Conservation (phyloP, 257 asterid genomes). For the Ballota nigra region DNA sequence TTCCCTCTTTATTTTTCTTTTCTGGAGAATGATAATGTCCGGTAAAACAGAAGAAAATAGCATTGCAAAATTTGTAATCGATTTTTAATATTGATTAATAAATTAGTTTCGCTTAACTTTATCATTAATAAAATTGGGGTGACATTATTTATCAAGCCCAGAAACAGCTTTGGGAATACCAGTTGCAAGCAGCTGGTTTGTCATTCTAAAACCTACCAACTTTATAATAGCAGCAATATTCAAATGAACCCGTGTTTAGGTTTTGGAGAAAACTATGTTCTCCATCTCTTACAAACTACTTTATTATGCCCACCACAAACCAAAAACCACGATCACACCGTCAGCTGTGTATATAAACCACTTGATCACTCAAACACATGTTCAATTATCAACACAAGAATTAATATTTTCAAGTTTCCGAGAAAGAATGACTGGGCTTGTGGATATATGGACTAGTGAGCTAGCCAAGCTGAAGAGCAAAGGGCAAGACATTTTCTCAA, state of each 20-base stretch:
- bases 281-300: neutral
- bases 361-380: neutral
- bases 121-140: too few relatives aligned
- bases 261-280: neutral
- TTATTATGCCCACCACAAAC: neutral
- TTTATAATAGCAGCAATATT: neutral
- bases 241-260: neutral
- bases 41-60: neutral
- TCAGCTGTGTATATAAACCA: neutral
- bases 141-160: too few relatives aligned
- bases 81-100: neutral
- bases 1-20: neutral
- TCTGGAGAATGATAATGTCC: neutral
- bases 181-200: slow-evolving; percentile 15
- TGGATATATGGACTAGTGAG: slow-evolving; percentile 55
- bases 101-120: neutral
- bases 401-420: neutral
- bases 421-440: slow-evolving; percentile 40
- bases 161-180: neutral
- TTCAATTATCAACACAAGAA: neutral
- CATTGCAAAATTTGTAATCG: too few relatives aligned
- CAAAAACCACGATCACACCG: neutral
- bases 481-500: slow-evolving; percentile 17
- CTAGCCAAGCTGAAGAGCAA: slow-evolving; percentile 40
- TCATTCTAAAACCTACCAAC: neutral